These are phyloP conservation scores for Hansenula sp. DNA, from an alignment of 1,139 yeast species.

Conservation along the genomic window DNA sequence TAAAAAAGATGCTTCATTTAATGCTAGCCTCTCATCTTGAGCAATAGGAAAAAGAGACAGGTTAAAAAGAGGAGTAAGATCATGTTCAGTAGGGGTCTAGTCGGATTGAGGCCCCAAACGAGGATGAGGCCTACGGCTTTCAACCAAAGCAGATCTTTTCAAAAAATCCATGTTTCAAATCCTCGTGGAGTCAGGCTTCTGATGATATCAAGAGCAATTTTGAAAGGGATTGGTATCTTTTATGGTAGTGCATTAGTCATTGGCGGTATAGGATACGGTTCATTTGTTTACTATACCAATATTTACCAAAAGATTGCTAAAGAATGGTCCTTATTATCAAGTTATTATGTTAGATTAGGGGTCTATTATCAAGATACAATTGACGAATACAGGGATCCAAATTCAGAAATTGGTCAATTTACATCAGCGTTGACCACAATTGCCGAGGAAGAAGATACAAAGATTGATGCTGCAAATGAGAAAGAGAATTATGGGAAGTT, in stretches of 20 bases:
- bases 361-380: slow-evolving; percentile 25
- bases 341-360: slow-evolving; percentile 24
- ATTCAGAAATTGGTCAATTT: slow-evolving; percentile 18
- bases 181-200: slow-evolving; percentile 12
- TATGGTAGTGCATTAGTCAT: slow-evolving; percentile 20
- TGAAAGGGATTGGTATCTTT: slow-evolving; percentile 15
- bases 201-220: slow-evolving; percentile 10
- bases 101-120: background rate
- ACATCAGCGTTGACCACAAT: slow-evolving; percentile 22
- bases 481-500: slow-evolving; percentile 22
- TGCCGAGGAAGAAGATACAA: slow-evolving; percentile 18
- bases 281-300: slow-evolving; percentile 18
- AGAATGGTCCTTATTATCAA: slow-evolving; percentile 28
- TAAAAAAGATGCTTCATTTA: too few species aligned
- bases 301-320: slow-evolving; percentile 25
- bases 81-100: background rate
- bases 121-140: background rate
- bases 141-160: background rate
- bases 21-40: too few species aligned
- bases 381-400: slow-evolving; percentile 13
- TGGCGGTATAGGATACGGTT: slow-evolving; percentile 20
- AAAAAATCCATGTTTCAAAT: slow-evolving; percentile 9
- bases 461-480: slow-evolving; percentile 15
- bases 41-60: too few species aligned
- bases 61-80: too few species aligned